Evolutionary conservation across 129 eudicot species (phyloP).

Genomic region (Lactuca saligna): DNA sequence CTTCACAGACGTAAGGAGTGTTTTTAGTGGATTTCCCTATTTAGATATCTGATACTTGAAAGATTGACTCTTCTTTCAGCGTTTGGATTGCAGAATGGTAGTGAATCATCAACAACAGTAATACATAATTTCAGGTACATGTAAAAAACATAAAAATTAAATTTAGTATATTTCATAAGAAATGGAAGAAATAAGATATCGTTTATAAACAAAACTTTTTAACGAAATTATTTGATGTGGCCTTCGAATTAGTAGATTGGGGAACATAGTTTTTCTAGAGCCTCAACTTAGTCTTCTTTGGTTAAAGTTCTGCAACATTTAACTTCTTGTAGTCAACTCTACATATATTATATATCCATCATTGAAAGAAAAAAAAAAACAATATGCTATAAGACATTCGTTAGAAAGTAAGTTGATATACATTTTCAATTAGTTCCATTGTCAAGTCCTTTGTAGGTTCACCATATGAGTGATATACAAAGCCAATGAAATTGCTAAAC

Average conservation of each 20-base stretch:
- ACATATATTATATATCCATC: no score
- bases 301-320: conserved; percentile 80
- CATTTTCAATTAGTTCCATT: conserved; percentile 81
- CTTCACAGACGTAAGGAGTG: no score
- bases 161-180: no score
- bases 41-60: conserved; percentile 75
- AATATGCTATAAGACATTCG: no score
- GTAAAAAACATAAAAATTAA: no score
- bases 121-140: no score
- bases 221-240: conserved; percentile 83
- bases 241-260: conserved; percentile 86
- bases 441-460: conserved; percentile 78
- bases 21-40: no score
- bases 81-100: conserved; percentile 85
- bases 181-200: background rate
- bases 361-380: no score
- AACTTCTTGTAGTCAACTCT: conserved; percentile 94
- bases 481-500: conserved; percentile 75
- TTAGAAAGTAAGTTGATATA: conserved; percentile 36
- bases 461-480: conserved; percentile 79
- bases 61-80: conserved; percentile 96
- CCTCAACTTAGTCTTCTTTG: conserved; percentile 75
- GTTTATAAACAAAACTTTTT: conserved; percentile 58
- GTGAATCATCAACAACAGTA: conserved; percentile 83
- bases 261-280: conserved; percentile 93